A percentile compares a stretch with the other conserved stretches of the same genome.
These are phyloP conservation scores for Fusarium siculi DNA, from an alignment of 2,329 filamentous ascomycete species.

Conservation along the genomic window DNA sequence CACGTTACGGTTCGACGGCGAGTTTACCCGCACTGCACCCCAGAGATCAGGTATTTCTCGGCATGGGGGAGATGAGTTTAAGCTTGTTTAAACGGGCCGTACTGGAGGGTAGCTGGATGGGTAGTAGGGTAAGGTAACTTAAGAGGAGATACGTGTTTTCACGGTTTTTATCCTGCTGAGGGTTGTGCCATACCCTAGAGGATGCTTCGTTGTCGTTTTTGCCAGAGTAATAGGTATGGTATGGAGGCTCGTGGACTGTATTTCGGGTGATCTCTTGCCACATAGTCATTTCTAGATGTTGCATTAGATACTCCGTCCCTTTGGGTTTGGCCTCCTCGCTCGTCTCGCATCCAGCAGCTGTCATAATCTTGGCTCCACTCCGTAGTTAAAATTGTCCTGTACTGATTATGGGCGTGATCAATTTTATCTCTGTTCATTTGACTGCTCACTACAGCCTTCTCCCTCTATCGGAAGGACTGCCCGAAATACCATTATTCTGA, in stretches of 20 bases:
- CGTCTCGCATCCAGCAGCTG: too few species aligned
- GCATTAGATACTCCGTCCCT: neutral
- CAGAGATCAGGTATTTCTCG: neutral
- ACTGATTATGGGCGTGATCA: too few species aligned
- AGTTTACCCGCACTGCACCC: conserved; percentile 22
- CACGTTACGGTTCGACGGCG: neutral
- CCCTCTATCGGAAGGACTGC: neutral
- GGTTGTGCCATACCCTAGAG: neutral
- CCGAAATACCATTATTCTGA: too few species aligned
- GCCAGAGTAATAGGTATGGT: neutral
- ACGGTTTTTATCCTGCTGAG: neutral
- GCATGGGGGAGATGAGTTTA: conserved; percentile 4
- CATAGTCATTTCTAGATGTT: neutral
- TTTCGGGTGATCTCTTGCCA: too few species aligned
- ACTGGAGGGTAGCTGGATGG: neutral
- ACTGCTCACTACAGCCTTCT: too few species aligned
- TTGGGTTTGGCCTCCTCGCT: too few species aligned
- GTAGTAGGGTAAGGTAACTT: neutral
- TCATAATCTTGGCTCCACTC: too few species aligned
- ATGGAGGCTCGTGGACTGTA: neutral
- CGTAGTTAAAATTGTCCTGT: too few species aligned
- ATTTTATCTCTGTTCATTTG: too few species aligned
- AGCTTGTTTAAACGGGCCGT: conserved; percentile 22
- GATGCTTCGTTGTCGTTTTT: neutral
- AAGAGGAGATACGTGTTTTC: neutral